Evolutionary conservation across 2,329 filamentous ascomycete genomes (phyloP).

Genomic region (Cercospora sp.): DNA sequence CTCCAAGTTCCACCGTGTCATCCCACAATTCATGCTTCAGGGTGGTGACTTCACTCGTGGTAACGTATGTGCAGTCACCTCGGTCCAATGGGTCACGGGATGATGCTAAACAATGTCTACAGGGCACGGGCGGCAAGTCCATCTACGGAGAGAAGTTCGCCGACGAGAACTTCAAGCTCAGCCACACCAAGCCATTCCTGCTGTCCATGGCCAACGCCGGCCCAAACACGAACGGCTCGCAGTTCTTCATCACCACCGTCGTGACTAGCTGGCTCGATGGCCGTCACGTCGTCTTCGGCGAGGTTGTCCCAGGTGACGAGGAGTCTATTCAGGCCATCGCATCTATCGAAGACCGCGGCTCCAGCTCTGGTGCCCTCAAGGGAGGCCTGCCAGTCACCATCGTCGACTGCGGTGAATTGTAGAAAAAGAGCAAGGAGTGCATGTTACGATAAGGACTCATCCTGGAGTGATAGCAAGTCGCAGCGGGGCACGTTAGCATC

Average conservation of each 20-base stretch:
- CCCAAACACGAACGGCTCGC: conserved; percentile 84
- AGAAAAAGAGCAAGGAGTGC: conserved; percentile 25
- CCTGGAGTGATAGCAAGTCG: background rate
- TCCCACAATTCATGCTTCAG: conserved; percentile 99
- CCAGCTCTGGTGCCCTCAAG: conserved; percentile 55
- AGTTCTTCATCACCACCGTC: conserved; percentile 73
- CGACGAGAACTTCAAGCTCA: conserved; percentile 91
- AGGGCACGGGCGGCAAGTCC: conserved; percentile 95
- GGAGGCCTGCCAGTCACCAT: conserved; percentile 52
- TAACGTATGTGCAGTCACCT: conserved; percentile 64
- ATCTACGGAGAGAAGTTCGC: conserved; percentile 98
- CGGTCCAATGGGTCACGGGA: background rate
- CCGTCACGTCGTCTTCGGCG: conserved; percentile 83
- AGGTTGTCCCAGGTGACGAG: conserved; percentile 60
- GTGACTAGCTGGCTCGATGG: conserved; percentile 70
- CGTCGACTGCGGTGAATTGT: conserved; percentile 49
- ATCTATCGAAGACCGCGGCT: conserved; percentile 61
- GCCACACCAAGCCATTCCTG: conserved; percentile 90
- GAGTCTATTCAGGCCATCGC: conserved; percentile 58
- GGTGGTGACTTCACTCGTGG: conserved; percentile 95
- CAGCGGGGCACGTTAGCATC: background rate
- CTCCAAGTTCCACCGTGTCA: conserved; percentile 91
- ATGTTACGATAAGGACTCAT: background rate
- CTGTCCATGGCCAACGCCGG: conserved; percentile 98
- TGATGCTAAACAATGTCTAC: conserved; percentile 20